Conservation (phyloP, 768 basidiomycete species). For the Lyophyllum shimeji region DNA sequence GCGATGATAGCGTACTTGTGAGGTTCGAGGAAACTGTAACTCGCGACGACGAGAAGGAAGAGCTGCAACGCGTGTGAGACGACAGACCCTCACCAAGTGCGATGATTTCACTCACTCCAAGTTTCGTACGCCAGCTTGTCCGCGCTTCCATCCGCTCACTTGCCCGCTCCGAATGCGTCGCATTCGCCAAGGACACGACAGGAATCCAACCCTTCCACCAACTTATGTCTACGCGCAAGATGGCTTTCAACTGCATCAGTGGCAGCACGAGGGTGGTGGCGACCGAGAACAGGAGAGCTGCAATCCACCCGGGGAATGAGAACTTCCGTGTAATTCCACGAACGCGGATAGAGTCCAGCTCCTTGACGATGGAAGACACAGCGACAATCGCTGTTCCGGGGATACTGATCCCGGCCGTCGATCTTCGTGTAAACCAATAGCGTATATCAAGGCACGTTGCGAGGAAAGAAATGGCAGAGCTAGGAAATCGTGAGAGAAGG, state of each 20-base stretch:
- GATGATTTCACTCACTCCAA: not conserved
- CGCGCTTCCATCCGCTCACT: constrained; percentile 21
- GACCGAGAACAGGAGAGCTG: not conserved
- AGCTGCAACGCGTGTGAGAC: constrained; percentile 1
- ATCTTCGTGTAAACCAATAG: constrained; percentile 32
- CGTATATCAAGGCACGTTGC: constrained; percentile 10
- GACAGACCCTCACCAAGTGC: not conserved
- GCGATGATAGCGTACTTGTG: constrained; percentile 7
- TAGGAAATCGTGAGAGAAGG: not conserved
- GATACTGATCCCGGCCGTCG: constrained; percentile 30
- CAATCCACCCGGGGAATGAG: not conserved
- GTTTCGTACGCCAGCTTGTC: not conserved
- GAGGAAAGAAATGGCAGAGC: constrained; percentile 1
- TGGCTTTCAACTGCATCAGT: constrained; percentile 23
- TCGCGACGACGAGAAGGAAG: constrained; percentile 1
- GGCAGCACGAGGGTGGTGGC: constrained; percentile 8
- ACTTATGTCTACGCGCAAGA: constrained; percentile 22
- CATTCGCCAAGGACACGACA: constrained; percentile 14
- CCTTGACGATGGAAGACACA: constrained; percentile 4
- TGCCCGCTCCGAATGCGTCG: constrained; percentile 29
- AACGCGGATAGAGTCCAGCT: not conserved
- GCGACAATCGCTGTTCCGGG: constrained; percentile 20
- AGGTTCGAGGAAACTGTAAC: constrained; percentile 2
- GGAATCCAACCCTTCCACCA: constrained; percentile 20
- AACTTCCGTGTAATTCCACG: not conserved